A percentile compares a stretch with the other conserved stretches of the same genome.
Evolutionary conservation across 2,329 filamentous ascomycete species (phyloP).

Genomic region (Anisogramma anomala): DNA sequence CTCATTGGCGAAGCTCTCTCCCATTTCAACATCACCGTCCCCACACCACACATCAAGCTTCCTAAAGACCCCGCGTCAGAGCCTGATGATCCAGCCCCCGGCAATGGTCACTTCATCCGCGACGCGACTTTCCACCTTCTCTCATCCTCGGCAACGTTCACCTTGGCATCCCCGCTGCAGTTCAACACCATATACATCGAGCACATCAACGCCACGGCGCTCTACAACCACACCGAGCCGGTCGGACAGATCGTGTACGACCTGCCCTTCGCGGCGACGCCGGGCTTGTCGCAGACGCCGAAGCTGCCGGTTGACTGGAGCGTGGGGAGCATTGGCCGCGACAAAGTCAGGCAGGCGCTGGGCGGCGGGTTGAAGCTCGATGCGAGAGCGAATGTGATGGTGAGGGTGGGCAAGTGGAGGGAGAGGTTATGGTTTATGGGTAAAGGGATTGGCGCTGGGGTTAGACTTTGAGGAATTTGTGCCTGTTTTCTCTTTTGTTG

Average conservation of each 20-base stretch:
- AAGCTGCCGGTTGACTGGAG: constrained; percentile 74
- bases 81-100: background rate
- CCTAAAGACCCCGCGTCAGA: constrained; percentile 28
- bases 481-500: background rate
- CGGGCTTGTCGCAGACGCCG: constrained; percentile 61
- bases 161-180: constrained; percentile 64
- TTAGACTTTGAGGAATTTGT: constrained; percentile 31
- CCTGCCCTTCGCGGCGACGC: constrained; percentile 62
- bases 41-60: constrained; percentile 54
- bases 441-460: constrained; percentile 56
- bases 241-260: constrained; percentile 69
- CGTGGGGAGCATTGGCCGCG: constrained; percentile 57
- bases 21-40: constrained; percentile 57
- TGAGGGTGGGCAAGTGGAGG: constrained; percentile 64
- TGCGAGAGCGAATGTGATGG: constrained; percentile 61
- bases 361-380: constrained; percentile 71
- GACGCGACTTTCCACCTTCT: constrained; percentile 79
- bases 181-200: constrained; percentile 67
- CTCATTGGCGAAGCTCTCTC: constrained; percentile 62
- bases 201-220: constrained; percentile 70
- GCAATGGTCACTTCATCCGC: constrained; percentile 59
- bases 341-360: constrained; percentile 65
- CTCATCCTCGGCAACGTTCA: constrained; percentile 77
- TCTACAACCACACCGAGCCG: constrained; percentile 68
- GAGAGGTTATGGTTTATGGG: constrained; percentile 62